Evolutionary conservation across 1,139 yeast species (phyloP).

Genomic region (Zygosaccharomyces sapae): DNA sequence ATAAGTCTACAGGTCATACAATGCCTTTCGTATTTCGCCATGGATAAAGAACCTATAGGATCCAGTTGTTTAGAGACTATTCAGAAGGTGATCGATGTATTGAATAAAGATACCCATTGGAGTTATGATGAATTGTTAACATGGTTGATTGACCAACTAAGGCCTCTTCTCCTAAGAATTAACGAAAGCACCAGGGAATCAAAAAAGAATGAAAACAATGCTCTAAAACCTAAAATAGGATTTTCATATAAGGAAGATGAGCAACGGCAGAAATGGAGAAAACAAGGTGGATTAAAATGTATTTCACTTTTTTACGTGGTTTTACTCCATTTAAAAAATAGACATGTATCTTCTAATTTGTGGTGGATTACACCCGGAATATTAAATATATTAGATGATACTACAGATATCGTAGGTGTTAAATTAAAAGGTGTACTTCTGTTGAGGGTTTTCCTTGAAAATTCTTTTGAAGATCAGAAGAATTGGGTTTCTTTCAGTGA

Average conservation of each 20-base stretch:
- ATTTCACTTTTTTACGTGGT: constrained; percentile 28
- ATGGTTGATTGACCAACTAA: constrained; percentile 7
- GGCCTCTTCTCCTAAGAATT: constrained; percentile 15
- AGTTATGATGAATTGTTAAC: constrained; percentile 6
- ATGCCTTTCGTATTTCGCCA: constrained; percentile 8
- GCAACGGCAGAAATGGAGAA: constrained; percentile 22
- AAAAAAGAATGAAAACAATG: constrained; percentile 4
- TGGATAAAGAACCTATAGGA: constrained; percentile 4
- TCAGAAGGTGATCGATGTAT: background rate
- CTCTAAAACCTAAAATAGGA: constrained; percentile 23
- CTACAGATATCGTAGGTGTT: constrained; percentile 25
- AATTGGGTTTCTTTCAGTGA: constrained; percentile 26
- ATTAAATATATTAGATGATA: constrained; percentile 33
- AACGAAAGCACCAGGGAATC: constrained; percentile 3
- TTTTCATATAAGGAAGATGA: constrained; percentile 24
- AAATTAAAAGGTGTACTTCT: constrained; percentile 28
- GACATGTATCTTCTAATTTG: constrained; percentile 28
- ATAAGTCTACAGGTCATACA: constrained; percentile 3
- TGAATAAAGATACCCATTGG: background rate
- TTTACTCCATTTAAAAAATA: constrained; percentile 18
- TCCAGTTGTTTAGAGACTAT: constrained; percentile 1
- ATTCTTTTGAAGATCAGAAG: constrained; percentile 13
- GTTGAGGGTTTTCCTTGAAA: constrained; percentile 18
- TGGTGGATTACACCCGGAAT: constrained; percentile 37
- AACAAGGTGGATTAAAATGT: constrained; percentile 27